Evolutionary conservation across 257 asterid genomes (phyloP).

Genomic region (Salvia hispanica): DNA sequence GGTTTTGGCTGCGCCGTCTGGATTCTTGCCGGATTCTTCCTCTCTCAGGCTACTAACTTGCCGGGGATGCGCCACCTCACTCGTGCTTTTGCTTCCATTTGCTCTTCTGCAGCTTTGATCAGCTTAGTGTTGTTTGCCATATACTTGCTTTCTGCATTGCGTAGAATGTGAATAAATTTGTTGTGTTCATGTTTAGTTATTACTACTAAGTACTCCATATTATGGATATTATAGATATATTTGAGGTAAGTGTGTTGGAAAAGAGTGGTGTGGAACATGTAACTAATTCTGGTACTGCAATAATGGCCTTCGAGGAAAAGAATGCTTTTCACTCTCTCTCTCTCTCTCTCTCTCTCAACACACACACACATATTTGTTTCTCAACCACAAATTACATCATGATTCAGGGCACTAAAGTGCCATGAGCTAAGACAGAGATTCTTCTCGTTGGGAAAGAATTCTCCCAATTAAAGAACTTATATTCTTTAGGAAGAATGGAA

Average conservation of each 20-base stretch:
- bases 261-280: conserved; percentile 9
- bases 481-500: too few species aligned
- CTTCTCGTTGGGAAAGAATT: neutral
- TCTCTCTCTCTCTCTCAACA: neutral
- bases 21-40: conserved; percentile 42
- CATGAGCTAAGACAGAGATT: neutral
- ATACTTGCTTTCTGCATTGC: neutral
- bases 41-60: conserved; percentile 29
- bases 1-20: conserved; percentile 43
- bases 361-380: neutral
- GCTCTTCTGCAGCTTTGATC: conserved; percentile 35
- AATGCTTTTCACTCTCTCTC: neutral
- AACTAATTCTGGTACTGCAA: neutral
- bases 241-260: conserved; percentile 9
- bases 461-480: neutral
- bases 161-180: conserved; percentile 4
- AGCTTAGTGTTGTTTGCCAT: conserved; percentile 1
- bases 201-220: neutral
- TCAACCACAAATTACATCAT: neutral
- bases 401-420: neutral
- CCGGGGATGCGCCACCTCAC: conserved; percentile 29
- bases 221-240: neutral
- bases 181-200: neutral
- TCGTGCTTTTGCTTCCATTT: conserved; percentile 36
- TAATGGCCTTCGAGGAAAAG: conserved; percentile 19